Base-by-base conservation (phyloP, 306 rosid species). In the Gastrolobium bilobum region DNA sequence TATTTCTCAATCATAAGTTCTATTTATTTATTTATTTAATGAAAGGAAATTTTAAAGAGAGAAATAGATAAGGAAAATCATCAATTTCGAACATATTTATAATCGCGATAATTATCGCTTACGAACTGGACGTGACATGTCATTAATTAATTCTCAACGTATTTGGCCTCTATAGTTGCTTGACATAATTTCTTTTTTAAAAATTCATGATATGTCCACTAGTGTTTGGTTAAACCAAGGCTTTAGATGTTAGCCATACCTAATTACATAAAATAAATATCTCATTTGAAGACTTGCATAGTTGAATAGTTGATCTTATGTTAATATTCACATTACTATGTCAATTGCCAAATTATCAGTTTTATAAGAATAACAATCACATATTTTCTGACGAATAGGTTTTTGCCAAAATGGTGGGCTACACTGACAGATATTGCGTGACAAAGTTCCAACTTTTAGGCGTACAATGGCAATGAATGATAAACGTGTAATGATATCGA, bases 391-490 rank as follows among this genome's bases (percentile, higher is more conserved):
- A 39, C 34, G 50, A 59, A 68, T 42, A 52, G 51, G 50, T 63
- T 73, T 71, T 70, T 75, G 44, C 68, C 11, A 34, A 56, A 65
- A 65, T 73, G 80, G 84, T 73, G 80, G 81, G 81, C 5, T 60
- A 59, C 31, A 7, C 10, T 3, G 56, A 5, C 4, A 9, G 33
- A 64, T 64, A 63, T 4, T 77, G 79, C 14, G 33, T 64, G 52
- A 84, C 78, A 54, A 42, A 50, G 66, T 83, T 89, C 82, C 78
- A 81, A 81, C 67, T 37, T 60, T 71, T 31, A 0, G 57, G 89
- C 59, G 61, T 63, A 13, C 57, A 73, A 75, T 51, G 42, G 79
- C 48, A 47, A 59, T 44, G 80, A 71, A 42, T 34, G 44, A 42
- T 50, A 52, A 74, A 76, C 74, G 46, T 81, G 82, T 71, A 73